Base-by-base conservation (phyloP, 352 stramenopile species). In the Globisporangium barbulae region DNA sequence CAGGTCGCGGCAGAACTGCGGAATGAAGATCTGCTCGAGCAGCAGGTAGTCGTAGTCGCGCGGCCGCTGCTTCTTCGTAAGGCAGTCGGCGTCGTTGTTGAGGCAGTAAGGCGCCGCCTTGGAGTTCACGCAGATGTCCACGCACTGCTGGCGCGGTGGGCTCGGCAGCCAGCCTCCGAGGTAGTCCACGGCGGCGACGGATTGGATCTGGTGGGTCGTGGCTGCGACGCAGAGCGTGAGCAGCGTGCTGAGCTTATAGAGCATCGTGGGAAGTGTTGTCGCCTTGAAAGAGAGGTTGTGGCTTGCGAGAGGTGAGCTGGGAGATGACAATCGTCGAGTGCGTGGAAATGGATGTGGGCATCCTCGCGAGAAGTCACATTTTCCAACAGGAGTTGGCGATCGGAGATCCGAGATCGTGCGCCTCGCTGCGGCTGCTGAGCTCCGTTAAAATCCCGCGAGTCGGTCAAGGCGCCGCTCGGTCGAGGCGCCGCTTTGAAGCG, bases 1-100 rank as follows among this genome's bases (percentile, higher is more conserved):
- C 52, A 93, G 67, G 64, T 93, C 84, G 41, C 84, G 84, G 68
- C 84, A 93, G 68, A 85, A 93, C 72, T 93, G 81, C 71, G 84
- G 84, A 55, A 88, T 73, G 67, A 86, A 93, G 62, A 93, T 69
- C 68, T 93, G 78, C 72, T 93, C 82, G 17, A 93, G 69, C 54
- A 91, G 59, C 48, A 93, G 63, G 68, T 88, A 91, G 75, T 91
- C 84, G 47, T 83, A 91, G 73, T 90, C 81, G 44, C 82, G 79
- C 13, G 81, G 76, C 47, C 73, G 71, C 70, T 87, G 78, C 58
- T 79, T 69, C 77, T 90, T 90, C 49, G 77, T 68, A 54, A 85
- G 68, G 57, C 83, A 90, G 12, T 69, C 68, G 28, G 74, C 59
- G 56, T 81, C 70, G 50, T 72, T 73, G 17, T 73, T 89, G 28